Evolutionary conservation across 192 early-diverging fungal genomes (phyloP).

Genomic region (Coemansia sp.): DNA sequence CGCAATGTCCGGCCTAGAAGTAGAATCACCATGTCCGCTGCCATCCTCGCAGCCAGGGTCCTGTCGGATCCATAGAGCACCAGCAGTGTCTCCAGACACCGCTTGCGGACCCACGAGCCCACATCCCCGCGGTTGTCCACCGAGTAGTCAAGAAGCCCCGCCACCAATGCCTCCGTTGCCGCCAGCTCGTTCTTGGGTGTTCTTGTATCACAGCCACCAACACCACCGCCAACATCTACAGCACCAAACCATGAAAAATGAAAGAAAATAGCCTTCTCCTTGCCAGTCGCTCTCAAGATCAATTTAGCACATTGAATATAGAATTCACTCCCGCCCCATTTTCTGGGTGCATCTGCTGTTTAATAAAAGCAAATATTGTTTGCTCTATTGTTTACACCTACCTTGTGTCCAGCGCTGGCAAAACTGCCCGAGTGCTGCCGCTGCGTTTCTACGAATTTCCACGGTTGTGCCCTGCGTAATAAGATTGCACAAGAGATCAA

Average conservation of each 20-base stretch:
- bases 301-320: neutral
- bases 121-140: constrained; percentile 93
- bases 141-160: constrained; percentile 80
- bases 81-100: constrained; percentile 62
- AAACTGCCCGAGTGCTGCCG: constrained; percentile 32
- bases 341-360: neutral
- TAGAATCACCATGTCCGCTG: constrained; percentile 37
- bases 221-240: neutral
- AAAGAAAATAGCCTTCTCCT: no score
- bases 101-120: constrained; percentile 90
- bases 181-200: constrained; percentile 9
- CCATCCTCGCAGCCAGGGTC: neutral
- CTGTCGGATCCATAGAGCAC: constrained; percentile 45
- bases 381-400: constrained; percentile 4
- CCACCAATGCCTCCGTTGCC: constrained; percentile 57
- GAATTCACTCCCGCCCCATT: neutral
- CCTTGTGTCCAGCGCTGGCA: constrained; percentile 23
- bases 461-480: constrained; percentile 23
- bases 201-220: neutral
- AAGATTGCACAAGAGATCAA: constrained; percentile 24
- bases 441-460: constrained; percentile 45
- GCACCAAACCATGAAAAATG: neutral
- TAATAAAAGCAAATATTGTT: neutral
- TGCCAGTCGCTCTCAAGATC: neutral
- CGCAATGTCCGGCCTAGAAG: constrained; percentile 58